Evolutionary conservation across 139 green algal species (phyloP).

Genomic region (Chlamydomonas sphaeroides): DNA sequence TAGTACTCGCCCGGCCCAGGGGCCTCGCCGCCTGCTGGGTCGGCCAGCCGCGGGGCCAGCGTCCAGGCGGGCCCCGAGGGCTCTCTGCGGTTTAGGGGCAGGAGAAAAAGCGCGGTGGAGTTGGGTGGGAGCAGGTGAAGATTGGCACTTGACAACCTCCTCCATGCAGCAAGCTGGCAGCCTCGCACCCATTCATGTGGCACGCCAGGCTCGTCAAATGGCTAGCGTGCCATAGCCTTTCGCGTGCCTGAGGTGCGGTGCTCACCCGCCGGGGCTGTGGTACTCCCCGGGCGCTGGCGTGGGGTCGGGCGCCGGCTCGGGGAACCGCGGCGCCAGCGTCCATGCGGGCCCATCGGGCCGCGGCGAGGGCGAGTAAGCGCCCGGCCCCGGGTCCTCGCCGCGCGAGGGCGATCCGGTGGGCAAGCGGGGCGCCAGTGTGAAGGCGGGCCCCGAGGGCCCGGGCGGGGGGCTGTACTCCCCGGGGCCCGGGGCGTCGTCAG

Average conservation of each 20-base stretch:
- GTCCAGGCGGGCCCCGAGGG: constrained; percentile 35
- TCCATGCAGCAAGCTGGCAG: no score
- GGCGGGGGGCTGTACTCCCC: constrained; percentile 28
- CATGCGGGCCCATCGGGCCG: constrained; percentile 25
- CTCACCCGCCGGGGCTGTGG: background rate
- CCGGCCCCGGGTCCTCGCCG: background rate
- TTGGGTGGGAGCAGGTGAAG: no score
- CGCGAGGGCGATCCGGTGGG: background rate
- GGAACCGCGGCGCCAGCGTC: constrained; percentile 24
- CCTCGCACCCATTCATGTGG: no score
- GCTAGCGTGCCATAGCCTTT: no score
- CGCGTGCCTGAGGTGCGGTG: no score
- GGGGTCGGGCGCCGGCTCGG: background rate
- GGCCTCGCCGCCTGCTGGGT: constrained; percentile 8
- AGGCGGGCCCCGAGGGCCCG: constrained; percentile 30
- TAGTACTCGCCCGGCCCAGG: constrained; percentile 48
- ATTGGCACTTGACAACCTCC: no score
- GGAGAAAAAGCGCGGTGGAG: no score
- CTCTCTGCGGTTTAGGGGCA: background rate
- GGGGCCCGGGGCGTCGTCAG: constrained; percentile 4
- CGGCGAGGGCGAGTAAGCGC: background rate
- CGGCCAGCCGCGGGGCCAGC: background rate
- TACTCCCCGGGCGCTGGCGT: constrained; percentile 33
- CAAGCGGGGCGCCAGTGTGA: constrained; percentile 21
- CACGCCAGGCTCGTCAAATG: no score